A percentile compares a stretch with the other conserved stretches of the same genome.
Conservation (phyloP, 345 rosid species). For the Sonneratia caseolaris region DNA sequence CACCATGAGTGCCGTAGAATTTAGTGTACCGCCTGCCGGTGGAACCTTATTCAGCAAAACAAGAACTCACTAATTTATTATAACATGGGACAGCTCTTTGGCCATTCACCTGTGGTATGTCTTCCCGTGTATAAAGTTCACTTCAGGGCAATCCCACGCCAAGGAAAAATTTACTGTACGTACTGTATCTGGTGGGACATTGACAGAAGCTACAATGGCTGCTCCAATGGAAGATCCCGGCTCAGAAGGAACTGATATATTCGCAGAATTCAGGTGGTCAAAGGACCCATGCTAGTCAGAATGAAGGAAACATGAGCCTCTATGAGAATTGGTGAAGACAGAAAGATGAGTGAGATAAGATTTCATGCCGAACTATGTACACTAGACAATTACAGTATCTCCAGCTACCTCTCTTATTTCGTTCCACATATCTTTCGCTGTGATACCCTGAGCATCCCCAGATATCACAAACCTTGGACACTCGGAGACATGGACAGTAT, state of each 20-base stretch:
- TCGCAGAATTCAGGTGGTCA: conserved; percentile 36
- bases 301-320: neutral
- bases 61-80: conserved; percentile 1
- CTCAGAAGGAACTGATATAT: conserved; percentile 40
- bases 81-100: neutral
- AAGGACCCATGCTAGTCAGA: conserved; percentile 58
- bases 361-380: neutral
- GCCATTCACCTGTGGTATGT: conserved; percentile 51
- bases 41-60: conserved; percentile 10
- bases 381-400: neutral
- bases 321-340: neutral
- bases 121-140: conserved; percentile 49
- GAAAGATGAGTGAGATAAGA: neutral
- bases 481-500: conserved; percentile 47
- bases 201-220: conserved; percentile 75
- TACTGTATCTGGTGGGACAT: conserved; percentile 38
- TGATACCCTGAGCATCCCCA: conserved; percentile 54
- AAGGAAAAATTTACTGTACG: conserved; percentile 64
- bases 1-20: conserved; percentile 61
- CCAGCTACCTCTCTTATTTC: conserved; percentile 59
- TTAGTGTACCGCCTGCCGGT: conserved; percentile 69
- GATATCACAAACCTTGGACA: conserved; percentile 70
- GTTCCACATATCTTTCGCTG: conserved; percentile 85
- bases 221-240: conserved; percentile 85
- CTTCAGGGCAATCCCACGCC: conserved; percentile 95